phyloP scores from a whole-genome alignment of 495 filamentous ascomycete species.

The Oleoguttula mirabilis region DNA sequence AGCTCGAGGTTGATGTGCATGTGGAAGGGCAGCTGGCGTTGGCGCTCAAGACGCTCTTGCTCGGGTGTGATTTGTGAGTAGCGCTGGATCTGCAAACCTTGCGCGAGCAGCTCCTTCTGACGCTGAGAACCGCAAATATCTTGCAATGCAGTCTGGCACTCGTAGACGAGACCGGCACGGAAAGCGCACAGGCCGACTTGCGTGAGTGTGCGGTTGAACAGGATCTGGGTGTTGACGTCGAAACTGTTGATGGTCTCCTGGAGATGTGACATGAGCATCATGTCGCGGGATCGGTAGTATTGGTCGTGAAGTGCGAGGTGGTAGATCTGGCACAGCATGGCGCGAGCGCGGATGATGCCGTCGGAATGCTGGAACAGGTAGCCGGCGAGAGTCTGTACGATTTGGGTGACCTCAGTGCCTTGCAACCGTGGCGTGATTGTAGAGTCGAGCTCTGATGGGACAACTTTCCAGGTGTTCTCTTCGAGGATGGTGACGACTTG shows the following conservation, averaged over 20 bases:
- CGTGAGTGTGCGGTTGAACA: constrained; percentile 95
- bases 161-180: constrained; percentile 90
- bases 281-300: constrained; percentile 92
- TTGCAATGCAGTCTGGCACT: constrained; percentile 89
- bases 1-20: constrained; percentile 99
- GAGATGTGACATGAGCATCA: constrained; percentile 99
- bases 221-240: constrained; percentile 91
- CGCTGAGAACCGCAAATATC: constrained; percentile 95
- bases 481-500: constrained; percentile 88
- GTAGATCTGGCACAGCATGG: constrained; percentile 97
- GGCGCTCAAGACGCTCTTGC: constrained; percentile 90
- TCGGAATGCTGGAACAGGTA: constrained; percentile 91
- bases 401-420: constrained; percentile 49
- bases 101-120: constrained; percentile 94
- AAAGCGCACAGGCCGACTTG: constrained; percentile 98
- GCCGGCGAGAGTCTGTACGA: constrained; percentile 81
- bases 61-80: constrained; percentile 91
- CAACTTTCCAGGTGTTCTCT: constrained; percentile 78
- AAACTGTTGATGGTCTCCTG: constrained; percentile 92
- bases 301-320: constrained; percentile 94
- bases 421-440: constrained; percentile 60
- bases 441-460: constrained; percentile 61
- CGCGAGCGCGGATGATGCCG: constrained; percentile 87
- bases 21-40: constrained; percentile 96
- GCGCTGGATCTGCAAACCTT: constrained; percentile 94